Conservation (phyloP, 805 yeast species). For the Lachancea fermentati region DNA sequence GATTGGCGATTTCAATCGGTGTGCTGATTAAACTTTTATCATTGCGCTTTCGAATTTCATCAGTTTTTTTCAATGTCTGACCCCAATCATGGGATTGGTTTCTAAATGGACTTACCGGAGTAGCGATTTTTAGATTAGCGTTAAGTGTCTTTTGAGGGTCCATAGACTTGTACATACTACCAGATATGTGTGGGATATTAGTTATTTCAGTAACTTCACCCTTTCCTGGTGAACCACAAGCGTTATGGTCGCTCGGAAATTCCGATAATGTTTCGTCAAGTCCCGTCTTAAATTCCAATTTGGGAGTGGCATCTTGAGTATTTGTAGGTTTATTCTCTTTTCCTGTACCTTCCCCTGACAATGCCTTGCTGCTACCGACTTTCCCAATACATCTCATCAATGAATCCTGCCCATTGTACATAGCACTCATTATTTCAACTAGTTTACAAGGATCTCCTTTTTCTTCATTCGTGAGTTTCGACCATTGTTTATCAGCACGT, state of each 20-base stretch:
- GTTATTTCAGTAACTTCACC: too few relatives aligned
- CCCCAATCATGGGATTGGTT: too few relatives aligned
- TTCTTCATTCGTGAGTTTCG: constrained; percentile 16
- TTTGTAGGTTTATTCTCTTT: constrained; percentile 1
- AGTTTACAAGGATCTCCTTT: constrained; percentile 21
- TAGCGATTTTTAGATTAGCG: too few relatives aligned
- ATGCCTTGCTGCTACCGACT: constrained; percentile 3
- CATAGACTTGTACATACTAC: too few relatives aligned
- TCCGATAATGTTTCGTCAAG: constrained; percentile 10
- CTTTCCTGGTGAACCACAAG: constrained; percentile 9
- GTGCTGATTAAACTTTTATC: too few relatives aligned
- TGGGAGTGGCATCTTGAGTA: constrained; percentile 3
- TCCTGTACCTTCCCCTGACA: constrained; percentile 1
- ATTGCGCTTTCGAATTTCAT: too few relatives aligned
- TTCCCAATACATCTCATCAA: constrained; percentile 18
- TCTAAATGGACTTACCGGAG: too few relatives aligned
- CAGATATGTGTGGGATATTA: too few relatives aligned
- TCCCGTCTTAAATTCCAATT: constrained; percentile 8
- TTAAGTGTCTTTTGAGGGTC: too few relatives aligned
- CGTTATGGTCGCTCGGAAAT: constrained; percentile 2
- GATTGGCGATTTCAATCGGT: too few relatives aligned
- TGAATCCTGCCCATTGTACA: constrained; percentile 22
- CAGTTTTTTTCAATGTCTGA: too few relatives aligned
- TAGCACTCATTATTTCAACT: constrained; percentile 23
- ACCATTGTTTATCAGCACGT: constrained; percentile 25